Evolutionary conservation across 2,329 filamentous ascomycete species (phyloP), one percentile per base, ranked within the genome.

Genomic region (Colletotrichum orchidophilum): DNA sequence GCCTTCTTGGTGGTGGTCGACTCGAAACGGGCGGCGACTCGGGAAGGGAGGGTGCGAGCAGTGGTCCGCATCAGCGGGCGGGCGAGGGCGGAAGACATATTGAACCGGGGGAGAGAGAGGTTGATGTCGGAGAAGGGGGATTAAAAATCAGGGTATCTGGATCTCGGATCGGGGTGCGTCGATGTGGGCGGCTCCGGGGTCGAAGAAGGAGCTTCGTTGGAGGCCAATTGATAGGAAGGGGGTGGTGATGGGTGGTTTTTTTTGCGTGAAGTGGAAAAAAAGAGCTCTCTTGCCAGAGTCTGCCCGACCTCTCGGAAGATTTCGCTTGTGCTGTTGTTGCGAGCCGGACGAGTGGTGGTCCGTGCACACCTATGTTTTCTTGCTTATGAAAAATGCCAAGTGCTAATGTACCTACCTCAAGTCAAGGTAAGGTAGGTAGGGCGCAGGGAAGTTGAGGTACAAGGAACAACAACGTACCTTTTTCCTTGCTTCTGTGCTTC

Each of bases 1-100:
- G 85, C 84, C 80, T 86, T 85, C 72, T 82, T 73, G 74, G 87
- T 77, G 72, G 87, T 80, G 74, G 87, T 88, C 75, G 88, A 91
- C 83, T 92, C 87, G 85, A 89, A 88, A 78, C 90, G 88, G 77
- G 87, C 87, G 80, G 84, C 82, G 74, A 68, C n/a, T 63, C 71
- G 82, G 80, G 76, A 82, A 80, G 78, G 78, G 81, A 78, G 80
- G 78, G 83, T 78, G 77, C 82, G 80, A 80, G 87, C 76, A 78
- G 83, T 81, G 75, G 84, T 82, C 80, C 86, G 84, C 78, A 84
- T 79, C 77, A 84, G 76, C 70, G 83, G 84, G 74, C 84, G 84
- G 65, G 82, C 79, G 78, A 81, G 68, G 77, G 77, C 75, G 77
- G 78, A 73, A 76, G 76, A 77, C 75, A 79, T 78, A 78, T 72